phyloP scores from a whole-genome alignment of 352 stramenopile species.

The Pythium coloratum region DNA sequence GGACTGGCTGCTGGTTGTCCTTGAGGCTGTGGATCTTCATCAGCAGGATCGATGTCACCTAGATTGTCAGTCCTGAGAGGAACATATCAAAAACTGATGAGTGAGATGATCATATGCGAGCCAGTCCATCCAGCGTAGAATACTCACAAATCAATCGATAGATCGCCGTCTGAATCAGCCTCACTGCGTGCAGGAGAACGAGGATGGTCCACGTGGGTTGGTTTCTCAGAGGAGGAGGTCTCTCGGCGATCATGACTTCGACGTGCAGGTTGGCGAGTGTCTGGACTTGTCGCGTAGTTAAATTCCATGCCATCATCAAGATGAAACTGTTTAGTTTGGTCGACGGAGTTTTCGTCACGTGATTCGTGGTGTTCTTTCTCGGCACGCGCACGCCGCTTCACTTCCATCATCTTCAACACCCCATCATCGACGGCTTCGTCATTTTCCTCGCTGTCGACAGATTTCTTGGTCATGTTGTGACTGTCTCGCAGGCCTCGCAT shows the following conservation, averaged over 20 bases:
- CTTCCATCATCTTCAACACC: background rate
- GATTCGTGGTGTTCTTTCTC: background rate
- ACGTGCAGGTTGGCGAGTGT: background rate
- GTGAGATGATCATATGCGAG: background rate
- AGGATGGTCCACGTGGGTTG: background rate
- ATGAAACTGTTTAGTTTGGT: background rate
- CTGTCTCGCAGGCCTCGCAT: background rate
- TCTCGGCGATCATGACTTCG: background rate
- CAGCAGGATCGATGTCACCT: background rate
- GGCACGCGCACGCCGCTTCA: background rate
- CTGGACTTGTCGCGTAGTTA: too few relatives aligned
- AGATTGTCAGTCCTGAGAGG: constrained; percentile 7
- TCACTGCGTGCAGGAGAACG: background rate
- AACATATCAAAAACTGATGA: background rate
- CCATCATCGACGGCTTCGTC: background rate
- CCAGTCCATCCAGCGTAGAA: background rate
- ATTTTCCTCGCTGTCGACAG: background rate
- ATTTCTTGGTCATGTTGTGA: background rate
- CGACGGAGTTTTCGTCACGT: background rate
- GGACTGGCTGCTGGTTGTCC: background rate
- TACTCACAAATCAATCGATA: constrained; percentile 72
- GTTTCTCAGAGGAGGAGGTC: background rate
- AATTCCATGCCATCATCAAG: too few relatives aligned
- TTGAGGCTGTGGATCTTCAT: background rate
- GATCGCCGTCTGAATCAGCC: constrained; percentile 28